phyloP scores from a whole-genome alignment of 305 asterid species.

The Salvia sclarea region DNA sequence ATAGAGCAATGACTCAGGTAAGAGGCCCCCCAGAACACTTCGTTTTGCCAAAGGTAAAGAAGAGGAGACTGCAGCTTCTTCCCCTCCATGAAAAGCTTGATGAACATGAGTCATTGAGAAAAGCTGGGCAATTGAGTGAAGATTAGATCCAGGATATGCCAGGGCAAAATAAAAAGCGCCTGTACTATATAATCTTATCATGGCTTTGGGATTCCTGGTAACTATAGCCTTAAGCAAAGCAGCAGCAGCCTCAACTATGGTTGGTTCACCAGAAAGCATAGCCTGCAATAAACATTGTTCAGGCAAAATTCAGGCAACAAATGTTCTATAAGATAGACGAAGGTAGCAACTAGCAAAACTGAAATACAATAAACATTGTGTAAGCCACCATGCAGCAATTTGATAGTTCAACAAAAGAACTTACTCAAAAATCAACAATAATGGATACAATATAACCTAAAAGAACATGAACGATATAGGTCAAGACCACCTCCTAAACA shows the following conservation, averaged over 20 bases:
- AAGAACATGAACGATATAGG: conserved; percentile 12
- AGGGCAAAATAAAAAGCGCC: conserved; percentile 95
- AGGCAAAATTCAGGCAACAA: conserved; percentile 18
- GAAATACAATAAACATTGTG: conserved; percentile 22
- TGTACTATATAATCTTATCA: conserved; percentile 90
- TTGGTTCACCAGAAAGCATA: conserved; percentile 95
- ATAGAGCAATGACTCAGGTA: conserved; percentile 97
- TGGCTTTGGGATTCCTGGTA: conserved; percentile 96
- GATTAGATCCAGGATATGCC: conserved; percentile 99
- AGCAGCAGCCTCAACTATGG: conserved; percentile 90
- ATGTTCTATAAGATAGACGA: neutral
- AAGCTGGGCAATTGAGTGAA: conserved; percentile 83
- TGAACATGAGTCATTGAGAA: conserved; percentile 89
- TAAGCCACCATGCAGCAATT: conserved; percentile 17
- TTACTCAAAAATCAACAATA: conserved; percentile 1
- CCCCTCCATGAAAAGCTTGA: conserved; percentile 99
- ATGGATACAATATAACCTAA: conserved; percentile 5
- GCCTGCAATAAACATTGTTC: conserved; percentile 56
- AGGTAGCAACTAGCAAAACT: conserved; percentile 22
- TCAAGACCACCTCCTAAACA: conserved; percentile 17
- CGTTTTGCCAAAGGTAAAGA: conserved; percentile 96
- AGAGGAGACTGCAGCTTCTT: conserved; percentile 96
- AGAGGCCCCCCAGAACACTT: conserved; percentile 97
- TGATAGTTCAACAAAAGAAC: conserved; percentile 15
- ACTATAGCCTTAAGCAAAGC: conserved; percentile 91